Base-by-base conservation (phyloP, 176 grass and related monocot genomes). In the Typha latifolia region DNA sequence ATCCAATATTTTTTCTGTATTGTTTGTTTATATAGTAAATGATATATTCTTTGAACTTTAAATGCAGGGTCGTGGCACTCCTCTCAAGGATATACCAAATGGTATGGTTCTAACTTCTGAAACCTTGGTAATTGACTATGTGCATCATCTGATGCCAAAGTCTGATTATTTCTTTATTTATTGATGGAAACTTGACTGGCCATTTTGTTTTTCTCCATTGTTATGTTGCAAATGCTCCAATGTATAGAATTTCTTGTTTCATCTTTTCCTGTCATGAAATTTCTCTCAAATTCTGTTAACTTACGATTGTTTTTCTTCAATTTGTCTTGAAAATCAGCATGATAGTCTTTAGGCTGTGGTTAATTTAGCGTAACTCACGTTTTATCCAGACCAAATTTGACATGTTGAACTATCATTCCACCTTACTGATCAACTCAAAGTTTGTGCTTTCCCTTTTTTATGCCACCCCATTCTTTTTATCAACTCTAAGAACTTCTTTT, bases 31-130 rank as follows among this genome's bases (percentile, higher is more conserved):
- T 48, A 23, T 62, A 16, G 29, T 71, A 47, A 48, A 72, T 72
- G 74, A 49, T 68, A 5, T 72, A 20, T 75, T 80, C 12, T 24
- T 67, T 14, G 69, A 70, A 19, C 53, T 59, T 68, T 67, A 53
- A 27, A 74, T 78, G 48, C 76, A 99, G 95, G 95, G 95, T 26
- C 86, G 79, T 69, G 95, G 95, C 64, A 94, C 89, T 77, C 86
- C 86, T 69, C 73, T 99, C 61, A 99, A 99, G 76, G 86, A 94
- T 83, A 94, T 99, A 83, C 79, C 89, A 61, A 77, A 48, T 51
- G 95, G 95, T 99, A 94, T 74, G 79, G 21, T 11, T 22, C 21
- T 70, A 43, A 6, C 7, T 43, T 43, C 8, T 43, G 37, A 29
- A 29, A 29, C 27, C 3, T 43, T 9, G 37, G 37, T 43, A 43